Percentiles rank a stretch among this genome's conserved stretches.
These are phyloP conservation scores for Cercospora beticola DNA, from an alignment of 2,329 filamentous ascomycete genomes.

Conservation along the genomic window DNA sequence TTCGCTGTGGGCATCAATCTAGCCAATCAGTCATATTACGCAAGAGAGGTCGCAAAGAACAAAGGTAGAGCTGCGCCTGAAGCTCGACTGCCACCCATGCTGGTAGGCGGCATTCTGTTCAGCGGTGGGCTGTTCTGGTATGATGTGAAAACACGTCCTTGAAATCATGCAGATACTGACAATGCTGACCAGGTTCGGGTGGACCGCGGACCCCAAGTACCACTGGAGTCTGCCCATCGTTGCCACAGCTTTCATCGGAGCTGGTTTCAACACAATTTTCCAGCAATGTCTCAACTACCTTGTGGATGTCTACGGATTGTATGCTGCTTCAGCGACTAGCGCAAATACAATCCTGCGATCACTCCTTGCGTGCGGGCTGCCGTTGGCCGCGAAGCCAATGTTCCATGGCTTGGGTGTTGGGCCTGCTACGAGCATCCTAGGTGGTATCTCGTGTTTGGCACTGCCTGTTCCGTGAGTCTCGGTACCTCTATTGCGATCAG, in stretches of 20 bases:
- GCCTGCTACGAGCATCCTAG: slow-evolving; percentile 45
- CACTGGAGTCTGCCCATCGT: slow-evolving; percentile 44
- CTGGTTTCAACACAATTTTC: slow-evolving; percentile 50
- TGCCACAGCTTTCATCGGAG: slow-evolving; percentile 44
- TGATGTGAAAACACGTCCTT: background rate
- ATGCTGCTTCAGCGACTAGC: slow-evolving; percentile 52
- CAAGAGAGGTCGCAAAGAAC: slow-evolving; percentile 40
- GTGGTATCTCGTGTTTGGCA: slow-evolving; percentile 42
- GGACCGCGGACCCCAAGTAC: slow-evolving; percentile 29
- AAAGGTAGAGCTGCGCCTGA: slow-evolving; percentile 39
- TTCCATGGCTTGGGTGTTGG: slow-evolving; percentile 45
- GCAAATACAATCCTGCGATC: slow-evolving; percentile 52
- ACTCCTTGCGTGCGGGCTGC: slow-evolving; percentile 43
- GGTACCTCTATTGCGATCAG: background rate
- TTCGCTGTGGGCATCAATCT: slow-evolving; percentile 45
- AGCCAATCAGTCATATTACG: slow-evolving; percentile 51
- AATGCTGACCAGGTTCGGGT: slow-evolving; percentile 21
- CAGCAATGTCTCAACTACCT: slow-evolving; percentile 52
- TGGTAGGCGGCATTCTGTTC: slow-evolving; percentile 47
- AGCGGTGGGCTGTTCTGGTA: slow-evolving; percentile 21
- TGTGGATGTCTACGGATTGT: slow-evolving; percentile 38
- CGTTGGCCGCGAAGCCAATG: slow-evolving; percentile 43
- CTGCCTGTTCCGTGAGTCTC: slow-evolving; percentile 42
- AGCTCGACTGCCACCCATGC: slow-evolving; percentile 47
- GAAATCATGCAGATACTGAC: background rate